These are phyloP conservation scores for Acanthamoeba triangularis DNA, from an alignment of 208 protist species.

Conservation along the genomic window DNA sequence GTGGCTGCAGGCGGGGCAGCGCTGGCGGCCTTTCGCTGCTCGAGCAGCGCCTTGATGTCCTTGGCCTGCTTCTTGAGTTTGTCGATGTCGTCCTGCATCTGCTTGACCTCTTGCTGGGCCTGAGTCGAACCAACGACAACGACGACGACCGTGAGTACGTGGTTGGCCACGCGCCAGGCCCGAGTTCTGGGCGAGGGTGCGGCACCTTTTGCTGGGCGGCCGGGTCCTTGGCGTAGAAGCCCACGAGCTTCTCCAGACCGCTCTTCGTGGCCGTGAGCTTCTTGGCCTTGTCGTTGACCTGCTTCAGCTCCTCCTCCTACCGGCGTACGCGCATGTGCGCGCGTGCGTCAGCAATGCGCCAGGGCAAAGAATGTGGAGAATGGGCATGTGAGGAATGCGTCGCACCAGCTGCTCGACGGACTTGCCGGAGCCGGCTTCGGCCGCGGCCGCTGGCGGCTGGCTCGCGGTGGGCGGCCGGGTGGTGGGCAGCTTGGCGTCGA, in stretches of 20 bases:
- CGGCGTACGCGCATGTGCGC: no score
- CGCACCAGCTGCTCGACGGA: background rate
- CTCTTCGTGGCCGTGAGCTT: background rate
- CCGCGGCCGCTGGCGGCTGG: no score
- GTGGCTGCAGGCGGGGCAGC: background rate
- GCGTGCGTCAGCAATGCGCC: background rate
- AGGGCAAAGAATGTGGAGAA: background rate
- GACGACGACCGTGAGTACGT: background rate
- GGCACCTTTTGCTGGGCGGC: conserved; percentile 6
- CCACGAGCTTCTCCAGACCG: conserved; percentile 3
- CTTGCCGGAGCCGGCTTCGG: no score
- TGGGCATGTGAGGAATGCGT: background rate
- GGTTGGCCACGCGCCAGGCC: background rate
- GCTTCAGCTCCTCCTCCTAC: conserved; percentile 8
- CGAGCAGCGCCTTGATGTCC: background rate
- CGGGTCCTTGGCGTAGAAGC: conserved; percentile 11
- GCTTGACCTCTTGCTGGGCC: conserved; percentile 8
- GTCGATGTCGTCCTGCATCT: conserved; percentile 31
- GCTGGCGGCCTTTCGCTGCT: background rate
- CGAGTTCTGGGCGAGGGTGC: background rate
- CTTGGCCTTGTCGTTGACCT: background rate
- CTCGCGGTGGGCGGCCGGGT: no score
- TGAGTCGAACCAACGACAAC: background rate
- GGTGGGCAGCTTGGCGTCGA: no score
- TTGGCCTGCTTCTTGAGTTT: background rate